phyloP scores from a whole-genome alignment of 2,329 filamentous ascomycete genomes.

The Penicillium sp. region DNA sequence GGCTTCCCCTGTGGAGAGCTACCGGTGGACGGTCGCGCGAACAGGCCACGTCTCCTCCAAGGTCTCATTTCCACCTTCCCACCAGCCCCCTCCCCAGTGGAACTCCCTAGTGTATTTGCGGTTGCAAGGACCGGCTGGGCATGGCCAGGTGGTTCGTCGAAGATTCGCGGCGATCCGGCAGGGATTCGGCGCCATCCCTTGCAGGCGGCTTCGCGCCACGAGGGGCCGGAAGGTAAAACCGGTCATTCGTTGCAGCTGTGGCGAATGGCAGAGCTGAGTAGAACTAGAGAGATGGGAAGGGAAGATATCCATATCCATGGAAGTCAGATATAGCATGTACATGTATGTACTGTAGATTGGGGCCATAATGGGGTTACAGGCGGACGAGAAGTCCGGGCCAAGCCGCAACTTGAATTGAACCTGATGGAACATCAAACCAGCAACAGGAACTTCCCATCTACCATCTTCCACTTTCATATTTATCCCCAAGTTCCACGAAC shows the following conservation, averaged over 20 bases:
- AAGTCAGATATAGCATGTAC: too few relatives aligned
- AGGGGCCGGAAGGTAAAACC: constrained; percentile 10
- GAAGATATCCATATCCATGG: too few relatives aligned
- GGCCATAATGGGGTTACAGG: too few relatives aligned
- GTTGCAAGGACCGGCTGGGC: constrained; percentile 5
- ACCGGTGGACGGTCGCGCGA: constrained; percentile 11
- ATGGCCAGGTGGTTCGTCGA: background rate
- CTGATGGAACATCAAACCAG: too few relatives aligned
- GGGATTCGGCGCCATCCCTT: constrained; percentile 24
- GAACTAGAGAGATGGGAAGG: too few relatives aligned
- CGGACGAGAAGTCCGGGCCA: constrained; percentile 1
- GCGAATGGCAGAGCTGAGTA: background rate
- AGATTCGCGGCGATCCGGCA: constrained; percentile 23
- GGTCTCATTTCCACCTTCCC: constrained; percentile 14
- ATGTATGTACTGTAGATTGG: too few relatives aligned
- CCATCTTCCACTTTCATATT: background rate
- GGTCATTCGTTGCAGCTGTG: background rate
- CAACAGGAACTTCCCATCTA: background rate
- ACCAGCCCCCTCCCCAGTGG: background rate
- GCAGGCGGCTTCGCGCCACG: constrained; percentile 12
- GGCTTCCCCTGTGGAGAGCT: constrained; percentile 8
- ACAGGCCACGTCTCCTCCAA: constrained; percentile 32
- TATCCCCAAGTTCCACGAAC: constrained; percentile 1
- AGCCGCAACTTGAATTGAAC: background rate
- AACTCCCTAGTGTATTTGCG: background rate